Base-by-base conservation (phyloP, 176 grass and related monocot genomes). In the Microstegium vimineum region DNA sequence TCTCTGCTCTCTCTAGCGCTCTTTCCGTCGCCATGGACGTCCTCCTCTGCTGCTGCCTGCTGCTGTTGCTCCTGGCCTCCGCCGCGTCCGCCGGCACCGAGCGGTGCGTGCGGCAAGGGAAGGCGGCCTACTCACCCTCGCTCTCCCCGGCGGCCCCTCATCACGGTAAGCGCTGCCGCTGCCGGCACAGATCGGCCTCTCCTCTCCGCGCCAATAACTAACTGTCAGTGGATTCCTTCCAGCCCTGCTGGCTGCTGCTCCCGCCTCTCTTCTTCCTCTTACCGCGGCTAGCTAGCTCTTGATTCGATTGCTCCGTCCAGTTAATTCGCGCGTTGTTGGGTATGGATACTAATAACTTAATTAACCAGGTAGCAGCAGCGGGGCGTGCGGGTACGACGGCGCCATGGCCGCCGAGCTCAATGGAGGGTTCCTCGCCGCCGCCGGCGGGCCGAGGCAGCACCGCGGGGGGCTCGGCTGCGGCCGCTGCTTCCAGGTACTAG, bases 401-500 rank as follows among this genome's bases (percentile, higher is more conserved):
- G 78, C 81, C 77, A 83, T 91, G 86, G 88, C 94, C 32, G 65
- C 82, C 30, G 77, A 93, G 89, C 82, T 85, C 71, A 91, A 87
- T 76, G 84, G 88, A n/a, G 94, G 94, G 0, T 96, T 90, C 76
- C 66, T 96, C 38, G 90, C 90, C 18, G n/a, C n/a, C n/a, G 83
- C 88, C 40, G 90, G 90, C 5, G 89, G 77, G 34, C 72, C 68
- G 0, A 80, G 78, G 51, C 90, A 87, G 10, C 89, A 89, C 77
- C 71, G 90, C 73, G 90, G 79, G n/a, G 90, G 94, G 1, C 81
- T 91, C 37, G 86, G 91, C 32, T 97, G 94, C 38, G 94, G 89
- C 14, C 75, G 83, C 62, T 96, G 94, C 77, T 96, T 92, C 37
- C 86, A 91, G 94, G 94, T 96, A 87, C n/a, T n/a, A n/a, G n/a